Conservation (phyloP, 1,139 yeast species). For the Nakaseomyces nivariensis region DNA sequence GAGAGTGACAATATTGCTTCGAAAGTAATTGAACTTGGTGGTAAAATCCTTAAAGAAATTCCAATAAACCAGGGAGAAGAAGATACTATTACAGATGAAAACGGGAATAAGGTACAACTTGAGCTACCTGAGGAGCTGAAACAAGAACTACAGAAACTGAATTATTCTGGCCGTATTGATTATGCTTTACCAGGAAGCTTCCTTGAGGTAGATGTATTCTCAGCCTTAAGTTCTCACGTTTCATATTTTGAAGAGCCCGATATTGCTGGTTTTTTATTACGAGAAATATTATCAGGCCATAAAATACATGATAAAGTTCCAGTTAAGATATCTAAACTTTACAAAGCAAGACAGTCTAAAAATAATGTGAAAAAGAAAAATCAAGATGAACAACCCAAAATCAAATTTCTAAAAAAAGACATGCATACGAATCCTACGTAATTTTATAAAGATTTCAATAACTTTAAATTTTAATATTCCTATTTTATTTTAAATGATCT, state of each 20-base stretch:
- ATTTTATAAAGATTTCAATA: too few species aligned
- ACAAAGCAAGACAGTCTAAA: not conserved
- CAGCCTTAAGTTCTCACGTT: conserved; percentile 80
- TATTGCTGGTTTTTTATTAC: conserved; percentile 68
- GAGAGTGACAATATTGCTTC: conserved; percentile 20
- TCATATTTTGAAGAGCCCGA: conserved; percentile 83
- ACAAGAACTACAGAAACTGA: conserved; percentile 36
- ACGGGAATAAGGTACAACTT: conserved; percentile 9
- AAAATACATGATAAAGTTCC: not conserved
- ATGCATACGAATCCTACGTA: not conserved
- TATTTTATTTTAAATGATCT: too few species aligned
- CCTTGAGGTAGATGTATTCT: conserved; percentile 65
- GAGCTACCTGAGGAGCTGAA: conserved; percentile 21
- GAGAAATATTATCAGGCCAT: conserved; percentile 34
- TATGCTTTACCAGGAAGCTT: conserved; percentile 71
- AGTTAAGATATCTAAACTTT: conserved; percentile 1
- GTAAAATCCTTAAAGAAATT: conserved; percentile 14
- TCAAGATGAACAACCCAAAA: not conserved
- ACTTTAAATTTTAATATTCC: too few species aligned
- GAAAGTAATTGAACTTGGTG: conserved; percentile 23
- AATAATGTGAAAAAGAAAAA: not conserved
- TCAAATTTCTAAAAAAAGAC: not conserved
- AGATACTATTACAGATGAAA: conserved; percentile 4
- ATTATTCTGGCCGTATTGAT: conserved; percentile 70
- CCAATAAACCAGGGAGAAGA: conserved; percentile 5